Evolutionary conservation across 306 rosid species (phyloP).

Genomic region (Fagus sylvatica): DNA sequence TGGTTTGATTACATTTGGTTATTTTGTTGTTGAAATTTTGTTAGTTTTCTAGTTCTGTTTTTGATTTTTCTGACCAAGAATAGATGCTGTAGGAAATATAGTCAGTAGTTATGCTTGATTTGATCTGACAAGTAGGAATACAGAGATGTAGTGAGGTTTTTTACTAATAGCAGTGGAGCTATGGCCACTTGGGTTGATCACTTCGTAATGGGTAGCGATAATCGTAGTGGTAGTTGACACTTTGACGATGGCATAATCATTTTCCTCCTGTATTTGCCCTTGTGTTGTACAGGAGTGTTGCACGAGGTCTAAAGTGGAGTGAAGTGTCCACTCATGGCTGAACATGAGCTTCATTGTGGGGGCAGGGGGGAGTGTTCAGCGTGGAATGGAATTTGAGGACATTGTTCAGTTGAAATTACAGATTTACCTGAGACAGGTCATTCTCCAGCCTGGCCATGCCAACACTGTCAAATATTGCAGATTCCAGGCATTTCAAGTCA

Average conservation of each 20-base stretch:
- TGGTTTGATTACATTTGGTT: slow-evolving; percentile 54
- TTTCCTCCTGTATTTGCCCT: slow-evolving; percentile 99
- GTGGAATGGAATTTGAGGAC: slow-evolving; percentile 50
- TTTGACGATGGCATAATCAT: slow-evolving; percentile 98
- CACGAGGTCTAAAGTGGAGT: slow-evolving; percentile 70
- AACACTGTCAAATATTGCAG: slow-evolving; percentile 48
- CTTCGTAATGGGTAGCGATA: slow-evolving; percentile 81
- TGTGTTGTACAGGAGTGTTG: slow-evolving; percentile 99
- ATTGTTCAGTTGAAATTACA: slow-evolving; percentile 47
- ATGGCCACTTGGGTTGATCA: slow-evolving; percentile 59
- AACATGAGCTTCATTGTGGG: slow-evolving; percentile 54
- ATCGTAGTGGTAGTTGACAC: slow-evolving; percentile 89
- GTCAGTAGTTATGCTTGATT: slow-evolving; percentile 44
- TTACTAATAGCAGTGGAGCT: slow-evolving; percentile 81
- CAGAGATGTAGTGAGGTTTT: slow-evolving; percentile 60
- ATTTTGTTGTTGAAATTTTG: slow-evolving; percentile 31
- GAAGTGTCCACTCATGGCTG: slow-evolving; percentile 96
- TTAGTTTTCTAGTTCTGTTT: slow-evolving; percentile 16
- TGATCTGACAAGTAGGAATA: slow-evolving; percentile 53
- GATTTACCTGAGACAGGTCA: slow-evolving; percentile 24
- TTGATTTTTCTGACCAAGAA: slow-evolving; percentile 12
- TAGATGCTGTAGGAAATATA: slow-evolving; percentile 33
- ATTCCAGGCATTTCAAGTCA: slow-evolving; percentile 46
- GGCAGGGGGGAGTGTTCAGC: slow-evolving; percentile 57
- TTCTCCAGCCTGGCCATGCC: slow-evolving; percentile 44